Base-by-base conservation (phyloP, 768 basidiomycete species). In the Hypsizygus marmoreus region DNA sequence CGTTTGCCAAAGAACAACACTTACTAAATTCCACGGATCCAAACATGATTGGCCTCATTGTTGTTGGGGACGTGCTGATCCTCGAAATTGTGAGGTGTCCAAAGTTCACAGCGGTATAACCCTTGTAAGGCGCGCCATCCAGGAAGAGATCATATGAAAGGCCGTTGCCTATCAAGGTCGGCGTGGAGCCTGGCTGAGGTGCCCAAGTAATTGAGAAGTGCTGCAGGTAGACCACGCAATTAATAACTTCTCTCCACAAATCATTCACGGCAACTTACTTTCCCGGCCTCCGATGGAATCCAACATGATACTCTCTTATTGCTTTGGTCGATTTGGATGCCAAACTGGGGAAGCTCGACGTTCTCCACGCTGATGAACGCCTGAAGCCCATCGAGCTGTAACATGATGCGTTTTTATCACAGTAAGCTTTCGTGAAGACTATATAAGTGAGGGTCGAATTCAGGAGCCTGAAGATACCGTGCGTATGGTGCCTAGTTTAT, bases 221-320 rank as follows among this genome's bases (percentile, higher is more conserved):
- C 51, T 56, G 24, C 4, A 35, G 12, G 13, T 16, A 4, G n/a
- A n/a, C n/a, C n/a, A n/a, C 0, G 13, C 5, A 24, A 26, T n/a
- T 7, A 7, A 11, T 28, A 4, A 14, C 13, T 38, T 12, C 9
- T 32, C 26, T 22, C 32, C 12, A 22, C 19, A 5, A 13, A 29
- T n/a, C n/a, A n/a, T n/a, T 4, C 16, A 34, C 29, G n/a, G 14
- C 4, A 13, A 29, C 43, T 16, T 10, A 59, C 60, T 50, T 58
- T 59, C 4, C 58, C 60, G 13, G 51, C 53, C 43, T 56, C 49
- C 12, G 60, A 62, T 12, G 52, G 44, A 11, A 62, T 54, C 58
- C 58, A 61, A 26, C 60, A 60, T 24, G 49, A 54, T 2, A 53
- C 51, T 2, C 40, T 37, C 20, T 38, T 54, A 11, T 28, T n/a